Base-by-base conservation (phyloP, 352 stramenopile genomes). In the Phytopythium delawarense region DNA sequence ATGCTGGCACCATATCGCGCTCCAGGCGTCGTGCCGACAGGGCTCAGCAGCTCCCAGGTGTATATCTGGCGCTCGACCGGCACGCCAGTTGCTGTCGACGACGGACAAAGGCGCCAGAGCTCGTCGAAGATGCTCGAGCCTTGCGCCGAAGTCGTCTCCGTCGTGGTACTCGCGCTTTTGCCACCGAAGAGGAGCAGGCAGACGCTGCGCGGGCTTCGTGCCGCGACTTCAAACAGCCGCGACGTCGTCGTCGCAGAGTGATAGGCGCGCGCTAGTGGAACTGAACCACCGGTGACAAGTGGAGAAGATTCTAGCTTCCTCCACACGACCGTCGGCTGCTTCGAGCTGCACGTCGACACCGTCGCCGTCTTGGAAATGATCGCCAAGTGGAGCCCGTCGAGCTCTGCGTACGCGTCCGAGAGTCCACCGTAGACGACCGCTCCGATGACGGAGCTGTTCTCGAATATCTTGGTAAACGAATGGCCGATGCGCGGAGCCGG, bases 31-130 rank as follows among this genome's bases (percentile, higher is more conserved):
- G 78, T 79, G 4, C 75, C 80, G 11, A 88, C 67, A 0, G 76
- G 75, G 4, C 52, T 57, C 7, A 92, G 65, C 30, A 79, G 66
- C 49, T 89, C 77, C 82, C 82, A 92, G 11, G 64, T 71, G 59
- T 84, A 85, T 4, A 39, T 52, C 49, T 84, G 70, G 20, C 60
- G 64, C 61, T 90, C 82, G 3, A 88, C 63, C 2, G 60, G 51
- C 1, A 34, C n/a, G n/a, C 56, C 46, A 2, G 57, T 20, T 0
- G 58, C n/a, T 0, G 39, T 37, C 7, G 37, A 57, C 28, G 66
- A 34, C 5, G 82, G 82, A 49, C 79, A 92, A 30, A 92, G 63
- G 0, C 77, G 69, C 83, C 83, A 90, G n/a, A 92, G 62, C n/a
- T 92, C 78, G 50, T 78, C 70, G 49, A 87, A 88, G 64, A 92